Percentiles rank a stretch among this genome's conserved stretches.
Evolutionary conservation across 2,329 filamentous ascomycete species (phyloP).

Genomic region (Penicillium sp.): DNA sequence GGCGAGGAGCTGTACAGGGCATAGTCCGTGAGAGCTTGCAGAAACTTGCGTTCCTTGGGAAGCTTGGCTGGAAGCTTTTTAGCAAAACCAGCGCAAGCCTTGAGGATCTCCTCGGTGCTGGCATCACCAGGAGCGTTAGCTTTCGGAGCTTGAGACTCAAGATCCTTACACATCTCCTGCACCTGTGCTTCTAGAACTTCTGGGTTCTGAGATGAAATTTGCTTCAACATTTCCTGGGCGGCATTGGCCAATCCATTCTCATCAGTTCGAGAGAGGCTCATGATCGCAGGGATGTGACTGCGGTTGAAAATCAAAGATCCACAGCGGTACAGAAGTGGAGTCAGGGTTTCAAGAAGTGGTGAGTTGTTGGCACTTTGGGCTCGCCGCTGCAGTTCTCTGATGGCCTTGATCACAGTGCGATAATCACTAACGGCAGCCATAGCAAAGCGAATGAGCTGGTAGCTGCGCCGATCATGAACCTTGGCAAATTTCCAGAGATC

Average conservation of each 20-base stretch:
- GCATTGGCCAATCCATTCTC: slow-evolving; percentile 72
- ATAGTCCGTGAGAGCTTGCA: slow-evolving; percentile 76
- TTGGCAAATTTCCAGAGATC: slow-evolving; percentile 91
- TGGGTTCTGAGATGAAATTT: slow-evolving; percentile 85
- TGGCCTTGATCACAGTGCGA: slow-evolving; percentile 81
- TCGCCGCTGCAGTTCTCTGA: slow-evolving; percentile 83
- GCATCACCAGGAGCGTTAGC: slow-evolving; percentile 65
- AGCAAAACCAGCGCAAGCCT: slow-evolving; percentile 89
- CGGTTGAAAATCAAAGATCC: slow-evolving; percentile 87
- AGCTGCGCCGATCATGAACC: slow-evolving; percentile 81
- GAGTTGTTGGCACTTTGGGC: slow-evolving; percentile 64
- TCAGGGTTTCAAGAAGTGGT: slow-evolving; percentile 71
- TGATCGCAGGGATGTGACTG: slow-evolving; percentile 86
- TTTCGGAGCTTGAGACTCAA: slow-evolving; percentile 76
- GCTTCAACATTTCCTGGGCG: slow-evolving; percentile 84
- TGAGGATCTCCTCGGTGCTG: slow-evolving; percentile 81
- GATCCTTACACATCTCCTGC: slow-evolving; percentile 81
- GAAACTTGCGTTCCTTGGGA: slow-evolving; percentile 74
- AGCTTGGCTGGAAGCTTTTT: slow-evolving; percentile 82
- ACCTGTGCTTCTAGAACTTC: slow-evolving; percentile 91
- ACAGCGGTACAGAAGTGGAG: slow-evolving; percentile 77
- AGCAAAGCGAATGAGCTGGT: slow-evolving; percentile 83
- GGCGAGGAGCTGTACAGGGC: slow-evolving; percentile 77
- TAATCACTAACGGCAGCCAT: slow-evolving; percentile 86
- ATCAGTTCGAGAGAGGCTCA: slow-evolving; percentile 81